A percentile compares a stretch with the other conserved stretches of the same genome.
phyloP scores from a whole-genome alignment of 345 rosid species.

The Erucastrum elatum region DNA sequence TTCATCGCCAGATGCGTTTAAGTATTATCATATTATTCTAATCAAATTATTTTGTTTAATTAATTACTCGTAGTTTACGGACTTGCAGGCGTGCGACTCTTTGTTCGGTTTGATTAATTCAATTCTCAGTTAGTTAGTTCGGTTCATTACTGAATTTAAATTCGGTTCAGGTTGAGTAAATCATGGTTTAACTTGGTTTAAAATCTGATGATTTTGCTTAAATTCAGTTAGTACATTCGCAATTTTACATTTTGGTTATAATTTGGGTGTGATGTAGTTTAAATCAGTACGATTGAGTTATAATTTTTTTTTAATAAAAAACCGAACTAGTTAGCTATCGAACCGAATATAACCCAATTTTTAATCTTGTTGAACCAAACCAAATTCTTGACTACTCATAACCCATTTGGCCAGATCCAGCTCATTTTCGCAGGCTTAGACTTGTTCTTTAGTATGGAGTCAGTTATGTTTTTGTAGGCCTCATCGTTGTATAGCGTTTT shows the following conservation, averaged over 20 bases:
- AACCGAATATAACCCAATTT: not conserved
- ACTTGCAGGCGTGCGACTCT: not conserved
- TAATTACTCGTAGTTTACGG: not conserved
- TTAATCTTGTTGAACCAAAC: not conserved
- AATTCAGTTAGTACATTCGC: not conserved
- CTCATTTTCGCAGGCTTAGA: not conserved
- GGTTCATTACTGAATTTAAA: not conserved
- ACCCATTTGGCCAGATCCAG: not conserved
- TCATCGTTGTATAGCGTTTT: not conserved
- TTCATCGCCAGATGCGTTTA: slow-evolving; percentile 20
- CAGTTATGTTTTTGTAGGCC: not conserved
- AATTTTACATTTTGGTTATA: too few species aligned
- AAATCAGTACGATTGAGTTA: too few species aligned
- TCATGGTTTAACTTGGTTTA: too few species aligned
- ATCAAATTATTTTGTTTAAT: not conserved
- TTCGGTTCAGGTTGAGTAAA: too few species aligned
- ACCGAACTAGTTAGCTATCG: too few species aligned
- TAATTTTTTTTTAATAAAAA: too few species aligned
- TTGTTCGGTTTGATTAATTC: not conserved
- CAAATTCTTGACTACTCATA: not conserved
- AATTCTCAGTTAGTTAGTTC: not conserved
- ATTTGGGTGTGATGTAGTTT: too few species aligned
- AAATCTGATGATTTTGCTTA: too few species aligned
- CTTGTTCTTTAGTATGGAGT: not conserved
- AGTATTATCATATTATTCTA: not conserved